Conservation (phyloP, 495 filamentous ascomycete genomes). For the Penicillium bialowiezense region DNA sequence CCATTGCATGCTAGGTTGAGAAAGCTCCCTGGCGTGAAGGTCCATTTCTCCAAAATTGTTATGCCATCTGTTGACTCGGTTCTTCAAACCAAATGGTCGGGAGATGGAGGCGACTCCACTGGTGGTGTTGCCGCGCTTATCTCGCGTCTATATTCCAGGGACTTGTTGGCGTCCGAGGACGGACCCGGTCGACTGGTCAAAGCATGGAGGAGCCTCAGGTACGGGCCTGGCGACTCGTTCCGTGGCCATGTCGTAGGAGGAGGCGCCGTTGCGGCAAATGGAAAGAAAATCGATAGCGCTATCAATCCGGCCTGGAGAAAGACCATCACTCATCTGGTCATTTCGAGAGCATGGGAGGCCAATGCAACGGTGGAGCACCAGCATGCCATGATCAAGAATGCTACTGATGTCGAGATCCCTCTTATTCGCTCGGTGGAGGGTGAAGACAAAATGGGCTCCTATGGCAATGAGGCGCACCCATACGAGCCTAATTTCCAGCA, state of each 20-base stretch:
- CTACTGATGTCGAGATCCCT: slow-evolving; percentile 37
- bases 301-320: slow-evolving; percentile 41
- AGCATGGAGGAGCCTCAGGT: slow-evolving; percentile 16
- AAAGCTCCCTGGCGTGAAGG: slow-evolving; percentile 11
- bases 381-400: slow-evolving; percentile 31
- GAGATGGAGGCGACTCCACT: slow-evolving; percentile 13
- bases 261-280: slow-evolving; percentile 26
- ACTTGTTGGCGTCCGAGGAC: slow-evolving; percentile 10
- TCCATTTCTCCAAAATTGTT: slow-evolving; percentile 7
- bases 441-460: slow-evolving; percentile 35
- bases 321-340: slow-evolving; percentile 25
- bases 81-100: slow-evolving; percentile 13
- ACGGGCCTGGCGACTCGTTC: slow-evolving; percentile 9
- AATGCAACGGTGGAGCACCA: slow-evolving; percentile 23
- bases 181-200: slow-evolving; percentile 3
- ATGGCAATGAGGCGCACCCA: slow-evolving; percentile 50
- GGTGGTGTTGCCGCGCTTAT: slow-evolving; percentile 1
- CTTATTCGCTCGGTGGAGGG: slow-evolving; percentile 41
- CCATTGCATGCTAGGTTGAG: slow-evolving; percentile 17
- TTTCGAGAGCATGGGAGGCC: slow-evolving; percentile 12
- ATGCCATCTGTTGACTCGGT: slow-evolving; percentile 22
- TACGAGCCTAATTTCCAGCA: slow-evolving; percentile 45
- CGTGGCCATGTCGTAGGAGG: slow-evolving; percentile 32
- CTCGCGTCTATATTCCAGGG: slow-evolving; percentile 31
- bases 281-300: slow-evolving; percentile 25